Evolutionary conservation across 306 rosid species (phyloP).

Genomic region (Trichosanthes truncata): DNA sequence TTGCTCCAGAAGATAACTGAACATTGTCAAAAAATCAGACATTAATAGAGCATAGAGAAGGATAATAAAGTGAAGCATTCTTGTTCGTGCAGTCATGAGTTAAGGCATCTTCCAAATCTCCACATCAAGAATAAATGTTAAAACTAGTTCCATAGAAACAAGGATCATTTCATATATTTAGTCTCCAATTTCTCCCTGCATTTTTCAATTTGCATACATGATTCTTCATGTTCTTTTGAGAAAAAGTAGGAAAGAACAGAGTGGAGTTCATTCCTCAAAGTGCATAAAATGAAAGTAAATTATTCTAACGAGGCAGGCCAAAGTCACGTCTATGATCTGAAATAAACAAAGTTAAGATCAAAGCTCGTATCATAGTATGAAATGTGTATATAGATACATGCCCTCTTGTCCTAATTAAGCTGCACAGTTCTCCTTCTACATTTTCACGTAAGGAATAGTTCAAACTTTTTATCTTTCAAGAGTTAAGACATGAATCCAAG

Average conservation of each 20-base stretch:
- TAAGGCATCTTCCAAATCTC: background rate
- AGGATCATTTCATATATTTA: background rate
- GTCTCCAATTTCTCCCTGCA: background rate
- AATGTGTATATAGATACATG: background rate
- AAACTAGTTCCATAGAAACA: background rate
- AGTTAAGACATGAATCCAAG: background rate
- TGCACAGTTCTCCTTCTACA: background rate
- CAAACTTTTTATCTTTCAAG: background rate
- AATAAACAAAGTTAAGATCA: background rate
- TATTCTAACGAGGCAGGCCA: background rate
- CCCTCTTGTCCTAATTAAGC: background rate
- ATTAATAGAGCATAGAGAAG: background rate
- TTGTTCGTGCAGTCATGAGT: background rate
- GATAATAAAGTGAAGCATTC: background rate
- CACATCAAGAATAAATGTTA: background rate
- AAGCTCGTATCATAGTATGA: background rate
- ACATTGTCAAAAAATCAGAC: conserved; percentile 3
- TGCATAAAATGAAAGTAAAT: background rate
- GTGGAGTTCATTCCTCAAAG: background rate
- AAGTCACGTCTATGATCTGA: background rate
- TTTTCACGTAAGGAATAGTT: background rate
- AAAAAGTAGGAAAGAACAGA: background rate
- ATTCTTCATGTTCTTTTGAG: background rate
- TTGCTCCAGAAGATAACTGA: conserved; percentile 88
- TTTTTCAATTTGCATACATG: background rate